Percentiles rank a stretch among this genome's conserved stretches.
Conservation (phyloP, 225 moss, liverwort and hornwort species). For the Thuidium tamariscinum region DNA sequence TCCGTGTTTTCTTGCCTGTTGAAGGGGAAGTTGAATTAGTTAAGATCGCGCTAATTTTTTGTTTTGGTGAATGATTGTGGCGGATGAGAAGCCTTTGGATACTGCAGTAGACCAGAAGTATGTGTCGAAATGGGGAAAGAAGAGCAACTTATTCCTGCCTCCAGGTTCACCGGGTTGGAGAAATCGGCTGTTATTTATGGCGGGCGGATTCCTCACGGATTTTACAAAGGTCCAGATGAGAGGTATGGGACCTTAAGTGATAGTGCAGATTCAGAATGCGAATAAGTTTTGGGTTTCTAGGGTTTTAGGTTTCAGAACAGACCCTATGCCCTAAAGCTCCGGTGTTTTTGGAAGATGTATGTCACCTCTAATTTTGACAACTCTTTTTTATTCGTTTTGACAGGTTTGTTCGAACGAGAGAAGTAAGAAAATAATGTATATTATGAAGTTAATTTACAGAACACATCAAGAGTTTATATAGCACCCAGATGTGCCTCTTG, state of each 20-base stretch:
- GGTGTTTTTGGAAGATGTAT: neutral
- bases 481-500: too few relatives aligned
- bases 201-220: conserved; percentile 94
- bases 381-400: neutral
- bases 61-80: neutral
- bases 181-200: conserved; percentile 74
- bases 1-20: neutral
- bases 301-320: neutral
- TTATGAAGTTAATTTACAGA: too few relatives aligned
- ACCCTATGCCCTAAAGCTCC: neutral
- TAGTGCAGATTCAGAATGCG: neutral
- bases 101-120: conserved; percentile 7
- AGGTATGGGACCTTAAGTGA: conserved; percentile 27
- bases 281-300: neutral
- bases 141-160: conserved; percentile 4
- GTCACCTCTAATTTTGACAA: neutral
- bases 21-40: neutral
- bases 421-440: too few relatives aligned
- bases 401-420: too few relatives aligned
- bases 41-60: neutral
- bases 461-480: too few relatives aligned
- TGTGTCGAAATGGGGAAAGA: conserved; percentile 7
- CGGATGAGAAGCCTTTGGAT: conserved; percentile 24
- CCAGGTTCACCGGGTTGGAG: neutral
- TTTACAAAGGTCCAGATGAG: conserved; percentile 92